Evolutionary conservation across 495 filamentous ascomycete genomes (phyloP), one percentile per base, ranked within the genome.

Genomic region (Penicillium manginii): DNA sequence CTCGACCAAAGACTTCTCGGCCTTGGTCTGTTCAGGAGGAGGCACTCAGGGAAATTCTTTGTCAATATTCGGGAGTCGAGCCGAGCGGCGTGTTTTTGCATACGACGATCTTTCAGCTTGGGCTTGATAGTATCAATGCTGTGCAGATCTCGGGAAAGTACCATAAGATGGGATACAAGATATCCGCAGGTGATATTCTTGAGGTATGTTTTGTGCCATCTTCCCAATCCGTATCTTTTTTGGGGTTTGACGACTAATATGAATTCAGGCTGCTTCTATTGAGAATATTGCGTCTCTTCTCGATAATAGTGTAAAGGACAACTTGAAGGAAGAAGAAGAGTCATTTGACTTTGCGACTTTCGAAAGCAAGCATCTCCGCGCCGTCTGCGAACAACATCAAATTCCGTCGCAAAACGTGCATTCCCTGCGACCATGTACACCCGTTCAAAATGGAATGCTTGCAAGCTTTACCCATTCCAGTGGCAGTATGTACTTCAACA

Each of bases 361-460:
- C 12, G 82, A 88, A 39, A 63, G 71, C 15, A 73, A 89, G 18
- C 59, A 74, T 54, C 73, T 90, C 17, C 88, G 86, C 2, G 73
- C 83, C 6, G 89, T 68, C 11, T 57, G 62, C 26, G 33, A 65
- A 3, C 61, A 62, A 12, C 51, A 62, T 23, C 58, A 32, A 21
- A 55, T 76, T 50, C 49, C 58, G 11, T 21, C 51, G 0, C 26
- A 62, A 10, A 43, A 19, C 10, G 63, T 78, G 21, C 64, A 68
- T 26, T 61, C 68, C 35, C 50, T 79, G 17, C 67, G 69, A 11
- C 77, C 77, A 11, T 79, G 77, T 43, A 72, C 91, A 0, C 88
- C 92, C 12, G 76, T 93, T 2, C 92, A 97, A 69, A 90, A 94
- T 63, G 87, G 84, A 35, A 91, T 97, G 83, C 75, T 96, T 43